Percentiles rank a stretch among this genome's conserved stretches.
phyloP scores from a whole-genome alignment of 805 yeast genomes.

The Spathaspora sp. region DNA sequence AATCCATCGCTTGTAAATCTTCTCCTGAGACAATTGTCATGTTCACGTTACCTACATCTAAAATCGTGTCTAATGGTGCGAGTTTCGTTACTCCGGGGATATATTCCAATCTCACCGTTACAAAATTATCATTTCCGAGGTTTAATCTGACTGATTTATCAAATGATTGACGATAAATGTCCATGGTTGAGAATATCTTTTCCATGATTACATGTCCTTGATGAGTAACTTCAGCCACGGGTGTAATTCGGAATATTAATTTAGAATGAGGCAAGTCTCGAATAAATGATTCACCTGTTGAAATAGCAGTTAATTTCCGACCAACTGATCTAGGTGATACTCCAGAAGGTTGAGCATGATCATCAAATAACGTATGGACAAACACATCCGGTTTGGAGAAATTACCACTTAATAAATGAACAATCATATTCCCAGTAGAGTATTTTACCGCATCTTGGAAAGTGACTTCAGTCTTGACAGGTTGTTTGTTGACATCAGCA shows the following conservation, averaged over 20 bases:
- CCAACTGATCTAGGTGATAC: slow-evolving; percentile 48
- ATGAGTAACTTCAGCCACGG: slow-evolving; percentile 43
- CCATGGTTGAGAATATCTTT: slow-evolving; percentile 45
- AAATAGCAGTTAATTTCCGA: slow-evolving; percentile 38
- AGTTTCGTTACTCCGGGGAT: slow-evolving; percentile 54
- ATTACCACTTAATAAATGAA: slow-evolving; percentile 49
- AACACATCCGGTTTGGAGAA: slow-evolving; percentile 46
- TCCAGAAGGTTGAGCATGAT: slow-evolving; percentile 55
- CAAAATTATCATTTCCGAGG: slow-evolving; percentile 33
- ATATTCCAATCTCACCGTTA: slow-evolving; percentile 54
- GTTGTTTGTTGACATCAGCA: slow-evolving; percentile 27
- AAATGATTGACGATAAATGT: slow-evolving; percentile 50
- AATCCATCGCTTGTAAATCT: slow-evolving; percentile 55
- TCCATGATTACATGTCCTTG: slow-evolving; percentile 51
- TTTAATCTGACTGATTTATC: slow-evolving; percentile 43
- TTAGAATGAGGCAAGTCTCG: slow-evolving; percentile 68
- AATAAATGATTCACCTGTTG: slow-evolving; percentile 58
- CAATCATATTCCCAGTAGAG: slow-evolving; percentile 61
- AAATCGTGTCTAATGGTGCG: slow-evolving; percentile 56
- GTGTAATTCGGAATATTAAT: slow-evolving; percentile 54
- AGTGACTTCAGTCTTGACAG: slow-evolving; percentile 43
- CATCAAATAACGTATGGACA: slow-evolving; percentile 65
- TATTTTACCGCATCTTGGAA: slow-evolving; percentile 50
- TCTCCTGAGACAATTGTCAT: slow-evolving; percentile 57
- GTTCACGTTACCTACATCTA: slow-evolving; percentile 63